Evolutionary conservation across 2,329 filamentous ascomycete genomes (phyloP).

Genomic region (Coleophoma eucalyptorum): DNA sequence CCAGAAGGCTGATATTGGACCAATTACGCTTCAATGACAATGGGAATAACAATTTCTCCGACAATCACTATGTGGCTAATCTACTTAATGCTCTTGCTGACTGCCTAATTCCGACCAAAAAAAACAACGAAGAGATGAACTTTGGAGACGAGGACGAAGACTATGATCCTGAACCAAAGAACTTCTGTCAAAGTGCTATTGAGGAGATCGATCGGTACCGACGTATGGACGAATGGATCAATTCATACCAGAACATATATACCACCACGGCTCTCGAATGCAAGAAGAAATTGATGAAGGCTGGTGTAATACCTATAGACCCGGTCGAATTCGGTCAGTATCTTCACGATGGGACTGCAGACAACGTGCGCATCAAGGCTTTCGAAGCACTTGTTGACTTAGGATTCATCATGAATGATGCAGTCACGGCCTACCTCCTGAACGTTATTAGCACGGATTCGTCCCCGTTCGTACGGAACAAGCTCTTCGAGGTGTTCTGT

Average conservation of each 20-base stretch:
- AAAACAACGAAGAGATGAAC: conserved; percentile 26
- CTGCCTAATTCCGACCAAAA: conserved; percentile 48
- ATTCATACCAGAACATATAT: conserved; percentile 65
- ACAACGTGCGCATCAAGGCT: conserved; percentile 61
- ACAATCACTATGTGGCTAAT: conserved; percentile 82
- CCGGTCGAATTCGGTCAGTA: conserved; percentile 59
- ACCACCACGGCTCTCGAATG: conserved; percentile 60
- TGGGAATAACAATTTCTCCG: conserved; percentile 81
- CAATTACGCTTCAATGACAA: conserved; percentile 95
- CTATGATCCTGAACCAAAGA: conserved; percentile 38
- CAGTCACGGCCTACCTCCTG: conserved; percentile 53
- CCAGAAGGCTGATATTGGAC: conserved; percentile 81
- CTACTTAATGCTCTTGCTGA: conserved; percentile 64
- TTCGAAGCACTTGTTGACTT: conserved; percentile 62
- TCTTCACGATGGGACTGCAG: conserved; percentile 58
- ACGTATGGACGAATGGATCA: conserved; percentile 65
- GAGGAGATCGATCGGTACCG: conserved; percentile 65
- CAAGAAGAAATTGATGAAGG: conserved; percentile 60
- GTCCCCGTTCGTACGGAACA: conserved; percentile 59
- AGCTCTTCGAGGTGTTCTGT: conserved; percentile 55
- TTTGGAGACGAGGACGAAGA: conserved; percentile 37
- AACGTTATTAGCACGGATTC: conserved; percentile 56
- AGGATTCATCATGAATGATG: conserved; percentile 52
- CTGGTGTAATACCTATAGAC: conserved; percentile 51
- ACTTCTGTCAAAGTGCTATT: conserved; percentile 40